These are phyloP conservation scores for Neobulgaria alba DNA, from an alignment of 2,329 filamentous ascomycete species.

Conservation along the genomic window DNA sequence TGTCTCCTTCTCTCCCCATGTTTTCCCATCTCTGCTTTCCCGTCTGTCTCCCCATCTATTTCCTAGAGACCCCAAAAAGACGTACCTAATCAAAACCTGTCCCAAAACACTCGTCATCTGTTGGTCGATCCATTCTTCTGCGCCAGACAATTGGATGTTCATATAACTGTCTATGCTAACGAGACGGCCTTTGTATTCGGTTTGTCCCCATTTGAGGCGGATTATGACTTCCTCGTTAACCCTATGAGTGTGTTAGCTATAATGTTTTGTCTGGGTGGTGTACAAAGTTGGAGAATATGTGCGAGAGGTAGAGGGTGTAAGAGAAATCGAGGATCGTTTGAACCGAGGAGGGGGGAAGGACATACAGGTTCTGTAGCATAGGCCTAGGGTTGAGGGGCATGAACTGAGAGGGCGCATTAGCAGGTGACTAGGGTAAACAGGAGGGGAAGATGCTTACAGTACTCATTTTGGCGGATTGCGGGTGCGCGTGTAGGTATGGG, in stretches of 20 bases:
- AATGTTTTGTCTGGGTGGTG: too few relatives aligned
- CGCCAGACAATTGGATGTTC: slow-evolving; percentile 89
- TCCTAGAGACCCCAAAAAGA: slow-evolving; percentile 2
- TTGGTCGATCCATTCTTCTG: slow-evolving; percentile 86
- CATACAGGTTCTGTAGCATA: slow-evolving; percentile 85
- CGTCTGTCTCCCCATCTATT: neutral
- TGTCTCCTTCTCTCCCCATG: too few relatives aligned
- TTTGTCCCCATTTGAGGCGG: slow-evolving; percentile 95
- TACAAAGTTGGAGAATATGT: too few relatives aligned
- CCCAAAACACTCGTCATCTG: slow-evolving; percentile 79
- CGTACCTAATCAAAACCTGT: slow-evolving; percentile 82
- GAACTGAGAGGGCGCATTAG: slow-evolving; percentile 43
- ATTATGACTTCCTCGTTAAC: slow-evolving; percentile 88
- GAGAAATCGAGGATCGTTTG: neutral
- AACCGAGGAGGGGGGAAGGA: slow-evolving; percentile 20
- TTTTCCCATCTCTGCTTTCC: neutral
- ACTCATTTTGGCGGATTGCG: slow-evolving; percentile 16
- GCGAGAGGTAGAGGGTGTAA: neutral
- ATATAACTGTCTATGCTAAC: slow-evolving; percentile 97
- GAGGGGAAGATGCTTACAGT: slow-evolving; percentile 10
- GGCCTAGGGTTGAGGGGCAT: slow-evolving; percentile 94
- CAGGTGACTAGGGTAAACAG: neutral
- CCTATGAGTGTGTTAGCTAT: too few relatives aligned
- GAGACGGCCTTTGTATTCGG: slow-evolving; percentile 90
- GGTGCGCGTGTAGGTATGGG: slow-evolving; percentile 9